A percentile compares a stretch with the other conserved stretches of the same genome.
Evolutionary conservation across 805 yeast genomes (phyloP).

Genomic region (Ogataea trehaloabstinens): DNA sequence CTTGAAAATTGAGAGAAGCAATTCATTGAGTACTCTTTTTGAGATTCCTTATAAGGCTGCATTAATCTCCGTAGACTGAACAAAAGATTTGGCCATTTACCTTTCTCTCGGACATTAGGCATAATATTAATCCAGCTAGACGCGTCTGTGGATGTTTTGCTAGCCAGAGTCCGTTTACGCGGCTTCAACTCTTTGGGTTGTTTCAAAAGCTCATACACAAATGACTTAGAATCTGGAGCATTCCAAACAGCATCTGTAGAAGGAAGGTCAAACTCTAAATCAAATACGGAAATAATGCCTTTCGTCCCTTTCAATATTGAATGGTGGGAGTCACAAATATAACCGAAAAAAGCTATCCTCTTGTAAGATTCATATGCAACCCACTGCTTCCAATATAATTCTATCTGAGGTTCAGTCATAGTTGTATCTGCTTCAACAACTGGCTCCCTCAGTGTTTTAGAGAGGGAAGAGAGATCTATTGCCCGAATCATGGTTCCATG

Average conservation of each 20-base stretch:
- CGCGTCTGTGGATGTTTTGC: constrained; percentile 6
- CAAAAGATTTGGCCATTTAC: constrained; percentile 37
- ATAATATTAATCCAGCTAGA: constrained; percentile 10
- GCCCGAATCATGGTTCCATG: constrained; percentile 13
- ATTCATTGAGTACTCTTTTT: constrained; percentile 32
- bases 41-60: constrained; percentile 30
- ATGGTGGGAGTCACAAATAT: constrained; percentile 40
- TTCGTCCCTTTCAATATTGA: constrained; percentile 34
- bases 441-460: constrained; percentile 22
- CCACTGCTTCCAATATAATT: constrained; percentile 44
- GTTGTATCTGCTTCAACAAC: constrained; percentile 5
- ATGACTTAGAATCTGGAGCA: constrained; percentile 26
- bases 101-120: constrained; percentile 30
- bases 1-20: constrained; percentile 39
- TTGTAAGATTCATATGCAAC: constrained; percentile 43
- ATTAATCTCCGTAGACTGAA: constrained; percentile 34
- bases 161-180: constrained; percentile 11
- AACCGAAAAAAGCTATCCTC: constrained; percentile 41
- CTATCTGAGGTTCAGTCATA: constrained; percentile 2
- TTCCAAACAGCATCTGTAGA: constrained; percentile 45
- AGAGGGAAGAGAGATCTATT: constrained; percentile 23
- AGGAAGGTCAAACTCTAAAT: constrained; percentile 43
- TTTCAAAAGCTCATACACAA: constrained; percentile 24
- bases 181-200: constrained; percentile 26
- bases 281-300: constrained; percentile 39